Evolutionary conservation across 495 filamentous ascomycete species (phyloP).

Genomic region (Evernia prunastri): DNA sequence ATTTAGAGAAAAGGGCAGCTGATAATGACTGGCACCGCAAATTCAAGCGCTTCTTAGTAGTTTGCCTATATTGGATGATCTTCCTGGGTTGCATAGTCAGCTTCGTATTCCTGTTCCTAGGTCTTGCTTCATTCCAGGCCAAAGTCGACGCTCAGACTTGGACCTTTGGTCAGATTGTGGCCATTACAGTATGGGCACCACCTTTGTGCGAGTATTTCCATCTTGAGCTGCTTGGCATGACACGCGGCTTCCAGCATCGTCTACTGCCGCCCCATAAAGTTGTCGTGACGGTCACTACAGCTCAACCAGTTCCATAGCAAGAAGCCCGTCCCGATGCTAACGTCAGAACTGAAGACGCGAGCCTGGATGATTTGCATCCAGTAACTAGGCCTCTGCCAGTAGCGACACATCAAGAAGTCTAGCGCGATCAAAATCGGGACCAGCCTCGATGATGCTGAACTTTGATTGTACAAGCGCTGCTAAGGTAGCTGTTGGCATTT

Average conservation of each 20-base stretch:
- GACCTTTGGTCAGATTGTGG: constrained; percentile 27
- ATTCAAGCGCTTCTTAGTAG: not conserved
- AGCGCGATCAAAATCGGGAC: not conserved
- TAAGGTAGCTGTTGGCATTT: not conserved
- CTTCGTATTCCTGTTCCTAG: constrained; percentile 11
- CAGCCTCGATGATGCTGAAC: not conserved
- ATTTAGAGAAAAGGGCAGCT: constrained; percentile 2
- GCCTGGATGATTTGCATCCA: not conserved
- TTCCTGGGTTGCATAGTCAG: constrained; percentile 10
- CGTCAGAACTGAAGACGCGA: not conserved
- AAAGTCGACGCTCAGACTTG: constrained; percentile 14
- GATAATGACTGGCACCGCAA: not conserved
- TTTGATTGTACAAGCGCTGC: not conserved
- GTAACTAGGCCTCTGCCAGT: not conserved
- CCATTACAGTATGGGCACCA: constrained; percentile 24
- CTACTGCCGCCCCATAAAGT: not conserved
- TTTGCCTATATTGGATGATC: constrained; percentile 7
- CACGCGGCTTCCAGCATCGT: constrained; percentile 22
- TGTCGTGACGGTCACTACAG: not conserved
- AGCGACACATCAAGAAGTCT: not conserved
- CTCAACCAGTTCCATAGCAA: not conserved
- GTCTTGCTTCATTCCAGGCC: constrained; percentile 15
- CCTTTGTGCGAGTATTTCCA: constrained; percentile 23
- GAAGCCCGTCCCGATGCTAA: not conserved
- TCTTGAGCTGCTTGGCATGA: constrained; percentile 24